Base-by-base conservation (phyloP, 495 filamentous ascomycete genomes). In the Rusavskia elegans region DNA sequence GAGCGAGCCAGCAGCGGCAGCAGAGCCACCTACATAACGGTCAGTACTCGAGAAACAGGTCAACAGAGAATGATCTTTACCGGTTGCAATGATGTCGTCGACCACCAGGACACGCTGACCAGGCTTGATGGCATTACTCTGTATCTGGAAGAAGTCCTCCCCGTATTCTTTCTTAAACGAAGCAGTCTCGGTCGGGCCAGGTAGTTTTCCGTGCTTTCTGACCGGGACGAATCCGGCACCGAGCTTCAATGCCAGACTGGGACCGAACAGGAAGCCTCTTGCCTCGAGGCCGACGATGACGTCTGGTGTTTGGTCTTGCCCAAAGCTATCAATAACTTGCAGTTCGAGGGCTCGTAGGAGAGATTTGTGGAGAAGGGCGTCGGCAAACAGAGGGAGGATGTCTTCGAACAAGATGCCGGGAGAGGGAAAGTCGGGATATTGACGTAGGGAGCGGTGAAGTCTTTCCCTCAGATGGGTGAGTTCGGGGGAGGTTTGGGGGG, bases 31-130 rank as follows among this genome's bases (percentile, higher is more conserved):
- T 95, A 59, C 53, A 54, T 23, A 48, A 48, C 19, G 13, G 30
- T 63, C 35, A 60, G 55, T 56, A 41, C 63, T 49, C 45, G 20
- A 29, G 8, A 37, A 10, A 30, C 17, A 17, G 40, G 8, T 10
- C 30, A 13, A 32, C 42, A 16, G 0, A 27, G 21, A 21, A 5
- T 29, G 16, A 23, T 11, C 66, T 81, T 65, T 74, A 94, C 92
- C 92, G 55, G 92, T 99, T 35, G 92, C 92, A 68, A 99, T 97
- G 60, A 99, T 90, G 65, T 99, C 92, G 64, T 99, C 92, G 40
- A 99, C 84, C 48, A 99, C 75, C 55, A 99, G 67, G 19, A 95
- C 90, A 63, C 80, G 83, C 75, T 95, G 87, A 19, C 89, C 93
- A 38, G 77, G 74, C 73, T 85, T 84, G 61, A 97, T 80, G 13